phyloP scores from a whole-genome alignment of 441 rosid genomes.

The Corymbia calophylla region DNA sequence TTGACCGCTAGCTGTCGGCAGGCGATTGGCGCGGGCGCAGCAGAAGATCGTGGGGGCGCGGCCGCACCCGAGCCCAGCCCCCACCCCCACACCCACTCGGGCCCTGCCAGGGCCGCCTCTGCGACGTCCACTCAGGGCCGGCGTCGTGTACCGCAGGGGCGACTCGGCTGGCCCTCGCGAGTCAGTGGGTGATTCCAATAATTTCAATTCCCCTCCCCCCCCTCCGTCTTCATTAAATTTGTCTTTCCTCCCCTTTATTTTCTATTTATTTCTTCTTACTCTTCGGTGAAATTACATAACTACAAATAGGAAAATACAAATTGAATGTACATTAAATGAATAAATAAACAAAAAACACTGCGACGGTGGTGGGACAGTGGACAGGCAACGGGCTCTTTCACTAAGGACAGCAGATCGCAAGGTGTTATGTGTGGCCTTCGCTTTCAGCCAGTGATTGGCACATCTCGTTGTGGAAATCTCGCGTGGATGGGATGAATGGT shows the following conservation, averaged over 20 bases:
- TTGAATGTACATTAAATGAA: neutral
- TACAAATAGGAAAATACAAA: neutral
- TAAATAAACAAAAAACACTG: neutral
- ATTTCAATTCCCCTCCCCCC: neutral
- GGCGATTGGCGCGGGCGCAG: neutral
- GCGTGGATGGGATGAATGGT: neutral
- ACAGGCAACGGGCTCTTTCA: neutral
- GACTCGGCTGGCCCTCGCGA: neutral
- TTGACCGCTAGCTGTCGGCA: fast-evolving
- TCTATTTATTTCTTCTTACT: neutral
- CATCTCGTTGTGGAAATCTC: neutral
- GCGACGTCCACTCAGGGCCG: neutral
- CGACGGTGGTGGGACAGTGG: neutral
- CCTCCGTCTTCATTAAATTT: neutral
- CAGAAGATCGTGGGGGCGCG: neutral
- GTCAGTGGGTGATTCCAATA: neutral
- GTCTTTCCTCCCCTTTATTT: neutral
- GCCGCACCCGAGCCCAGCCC: neutral
- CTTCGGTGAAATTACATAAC: neutral
- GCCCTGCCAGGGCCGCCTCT: neutral
- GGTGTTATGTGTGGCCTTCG: neutral
- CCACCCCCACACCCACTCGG: too few species aligned
- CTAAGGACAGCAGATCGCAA: too few species aligned
- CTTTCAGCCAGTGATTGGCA: neutral
- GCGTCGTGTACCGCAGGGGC: neutral